Evolutionary conservation across 768 basidiomycete genomes (phyloP).

Genomic region (Naganishia antarctica): DNA sequence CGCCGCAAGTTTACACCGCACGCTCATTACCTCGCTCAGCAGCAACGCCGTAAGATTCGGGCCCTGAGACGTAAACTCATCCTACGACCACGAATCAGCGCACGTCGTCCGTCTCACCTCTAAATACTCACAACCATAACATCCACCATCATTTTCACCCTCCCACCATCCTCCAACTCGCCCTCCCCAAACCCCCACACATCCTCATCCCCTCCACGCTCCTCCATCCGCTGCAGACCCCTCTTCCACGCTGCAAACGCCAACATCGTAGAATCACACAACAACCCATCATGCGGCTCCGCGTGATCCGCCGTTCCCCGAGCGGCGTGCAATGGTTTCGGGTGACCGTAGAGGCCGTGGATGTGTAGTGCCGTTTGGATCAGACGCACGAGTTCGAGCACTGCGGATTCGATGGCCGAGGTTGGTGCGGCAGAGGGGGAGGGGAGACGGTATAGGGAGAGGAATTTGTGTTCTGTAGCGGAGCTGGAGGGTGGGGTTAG

Average conservation of each 20-base stretch:
- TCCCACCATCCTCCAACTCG: not conserved
- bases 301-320: not conserved
- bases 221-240: not conserved
- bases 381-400: slow-evolving; percentile 16
- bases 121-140: slow-evolving; percentile 1
- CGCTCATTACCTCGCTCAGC: slow-evolving; percentile 25
- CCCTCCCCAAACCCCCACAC: not conserved
- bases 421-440: not conserved
- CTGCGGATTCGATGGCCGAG: not conserved
- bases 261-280: slow-evolving; percentile 22
- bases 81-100: slow-evolving; percentile 2
- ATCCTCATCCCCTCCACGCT: not conserved
- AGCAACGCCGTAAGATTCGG: slow-evolving; percentile 24
- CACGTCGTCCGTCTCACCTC: not conserved
- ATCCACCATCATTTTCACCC: slow-evolving; percentile 9
- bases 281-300: slow-evolving; percentile 17
- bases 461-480: slow-evolving; percentile 26
- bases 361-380: slow-evolving; percentile 13
- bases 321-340: not conserved
- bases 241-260: slow-evolving; percentile 5
- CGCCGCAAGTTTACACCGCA: slow-evolving; percentile 20
- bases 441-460: slow-evolving; percentile 20
- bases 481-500: not conserved
- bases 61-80: slow-evolving; percentile 23
- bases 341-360: slow-evolving; percentile 18